Base-by-base conservation (phyloP, 2,329 filamentous ascomycete genomes). In the Alternaria tenuissima region DNA sequence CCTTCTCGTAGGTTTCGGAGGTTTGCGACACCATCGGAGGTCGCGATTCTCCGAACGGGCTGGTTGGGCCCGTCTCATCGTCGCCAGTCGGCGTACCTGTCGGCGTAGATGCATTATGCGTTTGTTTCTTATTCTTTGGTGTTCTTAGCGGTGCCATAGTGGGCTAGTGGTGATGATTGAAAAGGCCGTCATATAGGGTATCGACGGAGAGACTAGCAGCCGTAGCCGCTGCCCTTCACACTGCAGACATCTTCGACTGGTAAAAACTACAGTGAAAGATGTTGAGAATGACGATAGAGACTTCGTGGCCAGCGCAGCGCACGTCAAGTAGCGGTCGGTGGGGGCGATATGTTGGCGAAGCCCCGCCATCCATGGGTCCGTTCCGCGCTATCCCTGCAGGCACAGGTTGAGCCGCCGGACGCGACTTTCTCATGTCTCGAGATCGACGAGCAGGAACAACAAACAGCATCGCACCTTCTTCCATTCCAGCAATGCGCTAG, bases 1-100 rank as follows among this genome's bases (percentile, higher is more conserved):
- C 88, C 80, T 96, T 91, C 66, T 89, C 87, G 81, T 97, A 96
- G 59, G 67, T 68, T 74, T 93, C 83, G 59, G 85, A 85, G 41
- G 80, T 80, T 70, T 65, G 76, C 62, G 68, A 65, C 30, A 61
- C 63, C 41, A 78, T 69, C 36, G 73, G 67, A 43, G 72, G 71
- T 43, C 75, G 64, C 53, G 77, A 71, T 6, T 73, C 68, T 43
- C 67, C 68, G 11, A 63, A 57, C 70, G 72, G 63, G 41, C 70
- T 75, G 32, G 65, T 69, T 51, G 69, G 58, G 9, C 60, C 63
- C 49, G 64, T 61, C 47, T 65, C 64, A 24, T 63, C 55, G 42
- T 62, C 69, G 65, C 71, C 72, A 38, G 39, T 42, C 20, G 39
- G 39, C 39, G 39, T 42, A 7, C 39, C 20, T 42, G 75, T 69